Evolutionary conservation across 768 basidiomycete species (phyloP), one percentile per base, ranked within the genome.

Genomic region (Dacryopinax primogenitus): DNA sequence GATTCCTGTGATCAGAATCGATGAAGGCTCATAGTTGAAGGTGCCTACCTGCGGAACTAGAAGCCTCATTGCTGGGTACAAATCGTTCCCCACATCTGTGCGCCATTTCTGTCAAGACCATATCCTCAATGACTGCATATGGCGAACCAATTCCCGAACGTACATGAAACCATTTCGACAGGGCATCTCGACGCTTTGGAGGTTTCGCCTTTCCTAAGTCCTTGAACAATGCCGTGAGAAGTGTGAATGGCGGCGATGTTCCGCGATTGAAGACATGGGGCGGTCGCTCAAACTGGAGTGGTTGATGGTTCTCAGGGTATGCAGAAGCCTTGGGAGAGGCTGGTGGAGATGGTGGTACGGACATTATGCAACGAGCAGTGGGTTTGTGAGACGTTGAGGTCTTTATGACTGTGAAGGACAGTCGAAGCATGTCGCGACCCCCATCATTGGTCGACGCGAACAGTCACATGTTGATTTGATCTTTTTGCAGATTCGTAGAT

Each of bases 1-100:
- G 13, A 1, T 30, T 3, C 12, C 26, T 34, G 26, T 44, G 16
- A 23, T 44, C 41, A 44, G 23, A 15, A 45, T 44, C 37, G 41
- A 4, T 23, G 7, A 7, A 0, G 11, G 39, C 2, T 37, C 1
- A 65, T 28, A 33, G 18, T 30, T 1, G 23, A 28, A 74, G 75
- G 65, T 74, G 82, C 91, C 69, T 44, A 77, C 77, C 81, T 96
- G 94, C 4, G 96, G 96, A 39, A 99, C 79, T 63, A 99, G 79
- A 23, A 99, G 80, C 33, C 93, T 85, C 61, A 98, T 78, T 33
- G 93, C 84, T 3, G 95, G 94, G 74, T 89, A 97, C 34, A 99
- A 74, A 72, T 98, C 90, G 70, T 83, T 78, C 0, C 96, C 96
- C 45, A 92, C 87, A 70, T 89, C 82, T 44, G 84, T 78, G 69